phyloP scores from a whole-genome alignment of 108 stramenopile species.

The Discostella stelligeroides region DNA sequence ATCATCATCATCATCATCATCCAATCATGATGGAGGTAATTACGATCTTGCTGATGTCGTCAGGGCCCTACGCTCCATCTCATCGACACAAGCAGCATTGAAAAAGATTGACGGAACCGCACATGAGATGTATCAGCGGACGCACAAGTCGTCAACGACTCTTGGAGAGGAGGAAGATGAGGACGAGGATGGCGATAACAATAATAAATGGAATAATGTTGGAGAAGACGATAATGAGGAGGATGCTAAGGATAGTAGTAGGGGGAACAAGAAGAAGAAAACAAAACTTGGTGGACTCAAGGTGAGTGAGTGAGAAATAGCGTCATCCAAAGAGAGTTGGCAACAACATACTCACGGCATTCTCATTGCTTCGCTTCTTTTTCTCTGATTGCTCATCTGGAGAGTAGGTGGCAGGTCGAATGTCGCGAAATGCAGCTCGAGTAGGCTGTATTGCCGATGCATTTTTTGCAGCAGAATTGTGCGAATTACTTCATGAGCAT shows the following conservation, averaged over 20 bases:
- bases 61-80: conserved; percentile 56
- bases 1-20: neutral
- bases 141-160: conserved; percentile 49
- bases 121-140: conserved; percentile 85
- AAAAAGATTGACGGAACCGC: conserved; percentile 82
- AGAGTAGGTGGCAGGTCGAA: conserved; percentile 75
- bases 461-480: conserved; percentile 75
- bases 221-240: conserved; percentile 12
- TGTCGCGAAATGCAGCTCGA: conserved; percentile 71
- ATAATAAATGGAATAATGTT: conserved; percentile 18
- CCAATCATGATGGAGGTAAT: neutral
- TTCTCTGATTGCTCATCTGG: no score
- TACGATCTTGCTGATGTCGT: conserved; percentile 19
- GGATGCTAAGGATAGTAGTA: neutral
- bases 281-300: conserved; percentile 43
- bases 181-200: conserved; percentile 12
- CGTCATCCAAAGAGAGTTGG: no score
- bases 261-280: conserved; percentile 11
- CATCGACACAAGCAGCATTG: conserved; percentile 64
- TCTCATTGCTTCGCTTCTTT: no score
- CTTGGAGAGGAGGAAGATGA: conserved; percentile 23
- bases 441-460: conserved; percentile 72
- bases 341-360: no score
- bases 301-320: no score
- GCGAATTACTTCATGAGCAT: conserved; percentile 54